phyloP scores from a whole-genome alignment of 371 early-diverging fungal species.

The Syncephalastrum sp. region DNA sequence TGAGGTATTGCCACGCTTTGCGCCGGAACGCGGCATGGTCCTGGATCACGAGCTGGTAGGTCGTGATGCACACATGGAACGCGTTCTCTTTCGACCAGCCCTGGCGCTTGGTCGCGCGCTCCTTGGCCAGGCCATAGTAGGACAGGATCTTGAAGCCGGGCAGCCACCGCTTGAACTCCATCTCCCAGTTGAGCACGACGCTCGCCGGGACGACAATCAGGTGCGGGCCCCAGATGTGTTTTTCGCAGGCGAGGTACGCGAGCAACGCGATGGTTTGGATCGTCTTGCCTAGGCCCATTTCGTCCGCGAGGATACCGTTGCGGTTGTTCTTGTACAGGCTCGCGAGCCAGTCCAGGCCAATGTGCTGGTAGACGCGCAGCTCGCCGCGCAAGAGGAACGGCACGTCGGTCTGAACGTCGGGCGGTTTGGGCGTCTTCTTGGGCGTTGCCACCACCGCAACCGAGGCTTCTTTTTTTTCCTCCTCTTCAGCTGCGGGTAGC shows the following conservation, averaged over 20 bases:
- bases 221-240: slow-evolving; percentile 84
- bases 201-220: slow-evolving; percentile 91
- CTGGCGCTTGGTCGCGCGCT: slow-evolving; percentile 73
- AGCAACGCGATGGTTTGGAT: slow-evolving; percentile 94
- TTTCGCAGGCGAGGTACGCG: slow-evolving; percentile 73
- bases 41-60: slow-evolving; percentile 81
- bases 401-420: slow-evolving; percentile 52
- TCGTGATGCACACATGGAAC: slow-evolving; percentile 88
- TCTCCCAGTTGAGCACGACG: slow-evolving; percentile 94
- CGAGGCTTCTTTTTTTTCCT: neutral
- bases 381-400: slow-evolving; percentile 65
- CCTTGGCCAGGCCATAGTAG: slow-evolving; percentile 79
- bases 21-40: slow-evolving; percentile 80
- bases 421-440: slow-evolving; percentile 29
- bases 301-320: slow-evolving; percentile 98
- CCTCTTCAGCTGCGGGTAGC: slow-evolving; percentile 4
- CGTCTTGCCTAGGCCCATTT: slow-evolving; percentile 98
- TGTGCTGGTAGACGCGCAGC: slow-evolving; percentile 77
- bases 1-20: slow-evolving; percentile 82
- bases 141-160: slow-evolving; percentile 85
- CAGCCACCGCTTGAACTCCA: slow-evolving; percentile 92
- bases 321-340: slow-evolving; percentile 91
- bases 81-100: slow-evolving; percentile 84
- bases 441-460: neutral
- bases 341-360: slow-evolving; percentile 80